Conservation (phyloP, 192 early-diverging fungal genomes). For the Backusella luteola region DNA sequence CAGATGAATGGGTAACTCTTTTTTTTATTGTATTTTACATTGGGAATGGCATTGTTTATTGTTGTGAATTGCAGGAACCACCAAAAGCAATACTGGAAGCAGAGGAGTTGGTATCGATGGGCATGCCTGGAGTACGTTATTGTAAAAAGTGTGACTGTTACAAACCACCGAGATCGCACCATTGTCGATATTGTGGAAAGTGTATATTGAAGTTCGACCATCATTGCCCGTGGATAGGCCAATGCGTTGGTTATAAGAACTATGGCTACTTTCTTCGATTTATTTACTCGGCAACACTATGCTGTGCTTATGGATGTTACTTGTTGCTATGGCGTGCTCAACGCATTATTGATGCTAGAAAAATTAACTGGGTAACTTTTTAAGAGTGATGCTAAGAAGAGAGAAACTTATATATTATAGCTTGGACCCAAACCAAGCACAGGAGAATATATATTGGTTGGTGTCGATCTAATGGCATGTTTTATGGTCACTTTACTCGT, state of each 20-base stretch:
- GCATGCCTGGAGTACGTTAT: slow-evolving; percentile 63
- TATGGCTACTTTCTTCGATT: slow-evolving; percentile 80
- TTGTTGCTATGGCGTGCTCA: slow-evolving; percentile 56
- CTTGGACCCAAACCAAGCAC: not conserved
- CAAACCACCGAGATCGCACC: slow-evolving; percentile 81
- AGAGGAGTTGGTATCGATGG: slow-evolving; percentile 40
- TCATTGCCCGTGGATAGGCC: slow-evolving; percentile 90
- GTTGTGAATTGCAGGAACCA: not conserved
- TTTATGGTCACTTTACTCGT: slow-evolving; percentile 68
- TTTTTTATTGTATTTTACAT: no score
- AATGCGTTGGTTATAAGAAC: slow-evolving; percentile 81
- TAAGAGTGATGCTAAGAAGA: no score
- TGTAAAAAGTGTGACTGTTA: slow-evolving; percentile 58
- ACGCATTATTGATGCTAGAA: slow-evolving; percentile 34
- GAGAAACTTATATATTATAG: not conserved
- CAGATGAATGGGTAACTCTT: slow-evolving; percentile 43
- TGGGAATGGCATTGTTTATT: not conserved
- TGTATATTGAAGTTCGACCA: slow-evolving; percentile 89
- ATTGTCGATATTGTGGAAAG: slow-evolving; percentile 69
- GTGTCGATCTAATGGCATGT: slow-evolving; percentile 63
- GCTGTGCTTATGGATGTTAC: slow-evolving; percentile 52
- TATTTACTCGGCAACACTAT: slow-evolving; percentile 62
- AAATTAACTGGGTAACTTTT: not conserved
- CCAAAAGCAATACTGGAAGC: not conserved
- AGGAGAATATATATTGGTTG: not conserved